Base-by-base conservation (phyloP, 1,139 yeast genomes). In the Debaryomyces sp. region DNA sequence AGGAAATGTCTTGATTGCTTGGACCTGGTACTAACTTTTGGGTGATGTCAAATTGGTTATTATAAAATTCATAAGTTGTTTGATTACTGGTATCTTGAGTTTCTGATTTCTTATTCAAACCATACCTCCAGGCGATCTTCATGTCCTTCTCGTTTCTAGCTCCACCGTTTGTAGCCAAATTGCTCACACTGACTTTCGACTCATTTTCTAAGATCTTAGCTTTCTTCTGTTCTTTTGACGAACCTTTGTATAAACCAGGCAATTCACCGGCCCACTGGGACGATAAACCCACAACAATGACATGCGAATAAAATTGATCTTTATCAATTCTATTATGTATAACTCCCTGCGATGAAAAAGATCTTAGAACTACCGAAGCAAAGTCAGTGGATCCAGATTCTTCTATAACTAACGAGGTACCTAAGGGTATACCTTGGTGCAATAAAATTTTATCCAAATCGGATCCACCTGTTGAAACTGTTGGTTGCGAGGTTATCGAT, bases 361-460 rank as follows among this genome's bases (percentile, higher is more conserved):
- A 75, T 53, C 94, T 81, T 34, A 85, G 64, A 35, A 94, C 58
- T 10, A 89, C 84, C n/a, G 91, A 80, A 3, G 88, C 78, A 63
- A 91, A 94, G 61, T 94, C 98, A 0, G 99, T 92, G 13, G 95
- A 85, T 0, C 96, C 96, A 12, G 83, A 79, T 62, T 94, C 99
- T 62, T 90, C 94, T 2, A 94, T 63, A 15, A 92, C 65, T 39
- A 91, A 62, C 6, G 89, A 77, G 12, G 78, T 68, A 0, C 97
- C 96, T 15, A 89, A 59, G 0, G 98, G 98, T 13, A 92, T 63
- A 0, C 99, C 99, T 52, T 83, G 89, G 64, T 94, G 98, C 1
- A 81, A 81, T 48, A 94, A 64, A 1, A 90, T 68, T 54, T 78
- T 82, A 64, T 94, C 98, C 33, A 94, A 66, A 60, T 89, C 94